phyloP scores from a whole-genome alignment of 2,329 filamentous ascomycete species.

The Claviceps sp. region DNA sequence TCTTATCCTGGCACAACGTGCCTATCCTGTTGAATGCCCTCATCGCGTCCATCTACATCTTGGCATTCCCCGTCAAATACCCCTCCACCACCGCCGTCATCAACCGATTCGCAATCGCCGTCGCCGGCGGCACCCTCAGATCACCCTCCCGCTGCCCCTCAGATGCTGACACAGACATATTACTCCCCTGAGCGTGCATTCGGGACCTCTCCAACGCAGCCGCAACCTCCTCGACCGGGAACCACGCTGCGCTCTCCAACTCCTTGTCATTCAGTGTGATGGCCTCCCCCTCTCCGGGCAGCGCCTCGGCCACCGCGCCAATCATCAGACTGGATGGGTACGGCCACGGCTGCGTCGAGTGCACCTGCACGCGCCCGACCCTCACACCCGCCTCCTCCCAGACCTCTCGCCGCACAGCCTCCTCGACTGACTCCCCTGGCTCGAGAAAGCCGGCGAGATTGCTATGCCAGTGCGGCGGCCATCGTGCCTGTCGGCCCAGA shows the following conservation, averaged over 20 bases:
- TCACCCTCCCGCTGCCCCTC: conserved; percentile 61
- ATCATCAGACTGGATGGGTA: conserved; percentile 81
- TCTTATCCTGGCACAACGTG: too few relatives aligned
- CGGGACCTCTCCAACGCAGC: conserved; percentile 55
- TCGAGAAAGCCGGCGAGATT: conserved; percentile 82
- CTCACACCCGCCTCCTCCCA: conserved; percentile 75
- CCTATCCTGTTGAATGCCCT: neutral
- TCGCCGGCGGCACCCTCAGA: conserved; percentile 67
- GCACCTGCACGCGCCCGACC: conserved; percentile 65
- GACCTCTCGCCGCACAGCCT: conserved; percentile 69
- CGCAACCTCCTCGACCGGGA: conserved; percentile 64
- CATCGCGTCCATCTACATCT: conserved; percentile 21
- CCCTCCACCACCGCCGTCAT: conserved; percentile 68
- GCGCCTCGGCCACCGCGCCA: conserved; percentile 73
- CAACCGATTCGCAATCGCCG: conserved; percentile 86
- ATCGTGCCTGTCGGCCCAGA: conserved; percentile 74
- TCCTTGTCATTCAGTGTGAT: conserved; percentile 85
- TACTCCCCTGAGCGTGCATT: conserved; percentile 44
- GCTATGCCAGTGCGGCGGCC: conserved; percentile 74
- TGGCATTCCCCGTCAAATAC: conserved; percentile 44
- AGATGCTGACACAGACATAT: conserved; percentile 47
- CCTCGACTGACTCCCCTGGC: conserved; percentile 73
- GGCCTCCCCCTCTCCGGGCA: conserved; percentile 56
- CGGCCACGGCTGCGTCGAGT: conserved; percentile 79
- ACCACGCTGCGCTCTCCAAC: conserved; percentile 83